These are phyloP conservation scores for Giardia duodenalis DNA, from an alignment of 208 protist species.

Conservation along the genomic window DNA sequence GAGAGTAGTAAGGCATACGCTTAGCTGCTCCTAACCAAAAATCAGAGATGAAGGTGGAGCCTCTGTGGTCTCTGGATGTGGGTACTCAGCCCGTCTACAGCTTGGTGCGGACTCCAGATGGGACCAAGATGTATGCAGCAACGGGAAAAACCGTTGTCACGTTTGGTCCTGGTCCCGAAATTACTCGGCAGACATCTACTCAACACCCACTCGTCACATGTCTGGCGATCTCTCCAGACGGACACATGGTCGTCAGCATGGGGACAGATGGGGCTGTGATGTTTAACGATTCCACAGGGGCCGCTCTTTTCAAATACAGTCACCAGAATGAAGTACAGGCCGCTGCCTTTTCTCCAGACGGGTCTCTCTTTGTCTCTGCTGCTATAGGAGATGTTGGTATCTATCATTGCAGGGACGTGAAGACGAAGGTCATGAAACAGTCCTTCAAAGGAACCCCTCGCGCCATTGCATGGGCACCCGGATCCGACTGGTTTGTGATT, in stretches of 20 bases:
- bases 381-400: neutral
- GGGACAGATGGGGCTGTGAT: neutral
- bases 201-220: neutral
- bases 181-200: neutral
- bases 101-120: neutral
- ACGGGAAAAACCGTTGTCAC: neutral
- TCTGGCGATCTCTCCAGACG: neutral
- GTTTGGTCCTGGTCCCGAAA: neutral
- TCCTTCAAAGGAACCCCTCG: neutral
- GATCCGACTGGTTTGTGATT: neutral
- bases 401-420: neutral
- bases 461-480: neutral
- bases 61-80: neutral
- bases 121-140: neutral
- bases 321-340: conserved; percentile 17
- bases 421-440: neutral
- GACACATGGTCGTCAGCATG: neutral
- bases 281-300: neutral
- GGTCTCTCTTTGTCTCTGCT: neutral
- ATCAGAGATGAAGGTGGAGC: neutral
- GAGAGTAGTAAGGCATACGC: too few relatives aligned
- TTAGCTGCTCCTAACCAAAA: neutral
- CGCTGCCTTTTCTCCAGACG: neutral
- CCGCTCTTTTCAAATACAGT: conserved; percentile 26
- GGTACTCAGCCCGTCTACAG: neutral